Evolutionary conservation across 257 asterid genomes (phyloP).

Genomic region (Fraxinus cuspidata): DNA sequence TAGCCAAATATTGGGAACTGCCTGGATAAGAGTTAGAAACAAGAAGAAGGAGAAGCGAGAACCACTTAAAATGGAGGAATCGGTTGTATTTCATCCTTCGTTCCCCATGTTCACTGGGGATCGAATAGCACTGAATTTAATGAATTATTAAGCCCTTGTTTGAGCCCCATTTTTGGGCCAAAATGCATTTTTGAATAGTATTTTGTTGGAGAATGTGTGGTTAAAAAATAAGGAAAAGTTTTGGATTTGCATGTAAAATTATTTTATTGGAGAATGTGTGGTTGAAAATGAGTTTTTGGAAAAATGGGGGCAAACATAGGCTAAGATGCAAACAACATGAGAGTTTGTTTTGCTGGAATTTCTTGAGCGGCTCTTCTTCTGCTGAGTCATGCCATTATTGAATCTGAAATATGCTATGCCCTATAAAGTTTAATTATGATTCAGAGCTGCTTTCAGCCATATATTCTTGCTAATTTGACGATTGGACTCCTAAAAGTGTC

Average conservation of each 20-base stretch:
- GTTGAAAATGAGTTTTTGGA: too few relatives aligned
- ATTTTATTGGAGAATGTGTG: too few relatives aligned
- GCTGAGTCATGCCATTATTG: neutral
- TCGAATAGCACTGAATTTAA: neutral
- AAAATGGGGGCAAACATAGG: too few relatives aligned
- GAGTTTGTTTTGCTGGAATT: neutral
- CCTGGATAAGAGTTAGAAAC: conserved; percentile 9
- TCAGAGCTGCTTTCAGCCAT: neutral
- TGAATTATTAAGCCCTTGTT: neutral
- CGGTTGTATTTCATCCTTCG: neutral
- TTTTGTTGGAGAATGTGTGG: too few relatives aligned
- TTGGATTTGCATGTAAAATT: too few relatives aligned
- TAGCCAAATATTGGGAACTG: conserved; percentile 13
- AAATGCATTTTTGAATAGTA: too few relatives aligned
- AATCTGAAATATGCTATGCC: neutral
- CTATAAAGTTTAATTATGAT: neutral
- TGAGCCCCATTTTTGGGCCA: too few relatives aligned
- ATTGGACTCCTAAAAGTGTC: neutral
- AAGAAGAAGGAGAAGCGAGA: conserved; percentile 10
- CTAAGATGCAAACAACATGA: neutral
- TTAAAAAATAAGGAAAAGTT: too few relatives aligned
- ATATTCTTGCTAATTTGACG: neutral
- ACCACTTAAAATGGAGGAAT: conserved; percentile 17
- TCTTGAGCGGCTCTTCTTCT: neutral
- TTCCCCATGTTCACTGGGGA: neutral